Evolutionary conservation across 305 asterid species (phyloP), one percentile per base, ranked within the genome.

Genomic region (Fraxinus paxiana): DNA sequence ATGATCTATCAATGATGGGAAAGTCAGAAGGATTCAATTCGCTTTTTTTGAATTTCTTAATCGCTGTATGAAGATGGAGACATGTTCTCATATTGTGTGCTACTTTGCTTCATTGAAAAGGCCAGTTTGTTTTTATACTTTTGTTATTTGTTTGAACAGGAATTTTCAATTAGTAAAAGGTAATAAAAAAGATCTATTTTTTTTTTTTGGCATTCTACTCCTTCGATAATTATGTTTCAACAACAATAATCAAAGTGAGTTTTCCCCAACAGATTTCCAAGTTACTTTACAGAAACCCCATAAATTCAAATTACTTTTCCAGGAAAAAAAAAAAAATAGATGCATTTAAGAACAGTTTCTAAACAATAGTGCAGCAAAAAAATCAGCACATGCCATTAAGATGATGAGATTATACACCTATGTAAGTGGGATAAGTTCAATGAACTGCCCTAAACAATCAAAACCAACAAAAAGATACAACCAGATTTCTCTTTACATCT

Each of bases 371-470:
- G 86, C 79, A 82, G 83, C 79, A 18, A 59, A 79, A 77, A 84
- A 12, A 61, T 71, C 84, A 35, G 82, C 83, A 37, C 69, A 71
- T 70, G 75, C 67, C 81, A 77, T 85, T 79, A 80, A 82, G n/a
- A 51, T 46, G 34, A 76, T 63, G 51, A 82, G 79, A 80, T 84
- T 82, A 81, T 84, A 77, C 87, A 86, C 67, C 84, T 87, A 72
- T 83, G 83, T 30, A 28, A 67, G 83, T 81, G 77, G 79, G 79
- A 67, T 79, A 80, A 77, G 73, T 54, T 17, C 67, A 22, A 43
- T 77, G 69, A 22, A 73, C 46, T 75, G 33, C 77, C 35, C 83
- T 43, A 54, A 54, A 79, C 73, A 84, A 77, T 46, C 15, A 46
- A 82, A 85, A 82, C 87, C 83, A 78, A 77, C 81, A 79, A 72